Evolutionary conservation across 805 yeast species (phyloP).

Genomic region (Wickerhamomyces strasburgensis): DNA sequence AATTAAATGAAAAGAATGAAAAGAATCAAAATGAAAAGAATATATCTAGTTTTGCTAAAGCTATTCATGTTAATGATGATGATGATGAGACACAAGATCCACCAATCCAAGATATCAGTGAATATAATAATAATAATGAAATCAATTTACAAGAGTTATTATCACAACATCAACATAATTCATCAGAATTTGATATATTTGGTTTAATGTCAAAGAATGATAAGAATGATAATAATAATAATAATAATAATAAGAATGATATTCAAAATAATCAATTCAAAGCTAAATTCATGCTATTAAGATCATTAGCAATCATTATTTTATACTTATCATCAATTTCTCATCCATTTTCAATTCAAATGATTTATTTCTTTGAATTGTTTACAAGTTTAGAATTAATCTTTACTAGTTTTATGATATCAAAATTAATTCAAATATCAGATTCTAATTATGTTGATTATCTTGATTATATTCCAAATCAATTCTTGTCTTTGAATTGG

Average conservation of each 20-base stretch:
- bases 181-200: not conserved
- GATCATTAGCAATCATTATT: not conserved
- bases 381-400: slow-evolving; percentile 18
- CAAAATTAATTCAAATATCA: too few relatives aligned
- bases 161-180: too few relatives aligned
- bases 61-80: slow-evolving; percentile 4
- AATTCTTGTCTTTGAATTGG: slow-evolving; percentile 13
- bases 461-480: slow-evolving; percentile 18
- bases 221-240: slow-evolving; percentile 2
- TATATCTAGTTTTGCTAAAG: too few relatives aligned
- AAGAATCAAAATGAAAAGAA: too few relatives aligned
- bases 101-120: slow-evolving; percentile 8
- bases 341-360: too few relatives aligned
- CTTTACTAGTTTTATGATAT: slow-evolving; percentile 15
- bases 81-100: slow-evolving; percentile 18
- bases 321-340: too few relatives aligned
- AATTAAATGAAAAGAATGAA: too few relatives aligned
- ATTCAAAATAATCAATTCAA: slow-evolving; percentile 19
- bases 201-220: slow-evolving; percentile 2
- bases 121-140: slow-evolving; percentile 5
- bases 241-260: not conserved
- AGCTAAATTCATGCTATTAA: slow-evolving; percentile 18
- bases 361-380: slow-evolving; percentile 15
- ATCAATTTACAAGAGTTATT: too few relatives aligned
- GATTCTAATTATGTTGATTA: slow-evolving; percentile 14